Conservation (phyloP, 805 yeast species). For the Blastobotrys muscicola region DNA sequence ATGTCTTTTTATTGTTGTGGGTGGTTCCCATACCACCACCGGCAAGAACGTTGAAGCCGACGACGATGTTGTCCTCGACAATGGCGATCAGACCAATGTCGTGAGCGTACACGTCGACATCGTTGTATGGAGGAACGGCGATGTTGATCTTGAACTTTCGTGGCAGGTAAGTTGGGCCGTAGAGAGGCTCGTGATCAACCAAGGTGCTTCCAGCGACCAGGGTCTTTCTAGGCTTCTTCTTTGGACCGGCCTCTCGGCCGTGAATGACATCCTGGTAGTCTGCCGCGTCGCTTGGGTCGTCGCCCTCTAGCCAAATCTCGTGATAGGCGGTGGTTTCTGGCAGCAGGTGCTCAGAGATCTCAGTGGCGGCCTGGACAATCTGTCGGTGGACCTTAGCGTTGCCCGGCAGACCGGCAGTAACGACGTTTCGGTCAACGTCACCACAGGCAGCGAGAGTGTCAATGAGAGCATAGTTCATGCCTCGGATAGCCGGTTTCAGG, state of each 20-base stretch:
- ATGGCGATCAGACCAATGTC: conserved; percentile 91
- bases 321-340: conserved; percentile 94
- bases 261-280: conserved; percentile 59
- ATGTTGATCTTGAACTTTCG: conserved; percentile 93
- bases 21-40: conserved; percentile 99
- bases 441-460: conserved; percentile 98
- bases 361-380: conserved; percentile 51
- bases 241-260: conserved; percentile 63
- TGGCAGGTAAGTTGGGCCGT: conserved; percentile 81
- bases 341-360: conserved; percentile 70
- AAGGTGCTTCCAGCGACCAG: conserved; percentile 80
- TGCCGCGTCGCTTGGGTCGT: conserved; percentile 59
- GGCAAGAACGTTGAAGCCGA: conserved; percentile 81
- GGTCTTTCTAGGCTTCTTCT: conserved; percentile 54
- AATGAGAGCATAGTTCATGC: conserved; percentile 81
- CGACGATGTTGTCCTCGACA: conserved; percentile 48
- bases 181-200: conserved; percentile 74
- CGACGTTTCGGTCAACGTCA: conserved; percentile 94
- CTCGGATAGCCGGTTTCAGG: conserved; percentile 83
- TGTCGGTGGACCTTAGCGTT: conserved; percentile 76
- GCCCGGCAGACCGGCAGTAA: conserved; percentile 80
- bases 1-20: conserved; percentile 92
- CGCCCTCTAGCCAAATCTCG: conserved; percentile 91
- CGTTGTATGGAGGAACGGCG: conserved; percentile 92
- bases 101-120: conserved; percentile 92